Evolutionary conservation across 2,329 filamentous ascomycete genomes (phyloP), one percentile per base, ranked within the genome.

Genomic region (Sclerotiophoma versabilis): DNA sequence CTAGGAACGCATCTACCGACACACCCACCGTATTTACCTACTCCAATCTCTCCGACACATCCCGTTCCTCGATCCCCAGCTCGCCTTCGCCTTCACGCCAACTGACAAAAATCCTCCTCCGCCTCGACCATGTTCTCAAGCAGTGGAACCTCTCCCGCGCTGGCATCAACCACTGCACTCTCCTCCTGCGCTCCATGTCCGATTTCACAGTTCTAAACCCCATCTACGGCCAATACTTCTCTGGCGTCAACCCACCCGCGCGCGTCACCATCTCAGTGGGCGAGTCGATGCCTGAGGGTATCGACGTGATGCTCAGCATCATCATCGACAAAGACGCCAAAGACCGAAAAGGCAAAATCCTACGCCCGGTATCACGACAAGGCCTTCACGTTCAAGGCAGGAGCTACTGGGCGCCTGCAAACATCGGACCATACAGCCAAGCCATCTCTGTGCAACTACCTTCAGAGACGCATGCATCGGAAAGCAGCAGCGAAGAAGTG

Each of bases 381-480:
- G 90, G 76, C 0, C 82, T 98, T 1, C 95, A 99, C 73, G 93
- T 99, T 5, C 95, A 98, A 76, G 93, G 90, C 3, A 82, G 91
- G 32, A 96, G 92, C 10, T 98, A 98, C 80, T 99, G 95, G 95
- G 95, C 95, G 0, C 95, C 95, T 0, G 93, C 95, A 17, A 98
- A 98, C 69, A 98, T 99, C 48, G 95, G 95, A 0, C 95, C 95
- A 0, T 98, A 98, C 75, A 97, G 93, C 50, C 95, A 99, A 77
- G 92, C 92, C 4, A 86, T 95, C 43, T 81, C 83, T 2, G 76
- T 85, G 10, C 79, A 79, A 1, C 42, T 74, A 10, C 76, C 62
- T 4, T 44, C 2, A 46, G 56, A 27, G n/a, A n/a, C n/a, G n/a
- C n/a, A 10, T 37, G 15, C 43, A 20, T 51, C 19, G 2, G 29